Evolutionary conservation across 345 rosid genomes (phyloP).

Genomic region (Linum trigynum): DNA sequence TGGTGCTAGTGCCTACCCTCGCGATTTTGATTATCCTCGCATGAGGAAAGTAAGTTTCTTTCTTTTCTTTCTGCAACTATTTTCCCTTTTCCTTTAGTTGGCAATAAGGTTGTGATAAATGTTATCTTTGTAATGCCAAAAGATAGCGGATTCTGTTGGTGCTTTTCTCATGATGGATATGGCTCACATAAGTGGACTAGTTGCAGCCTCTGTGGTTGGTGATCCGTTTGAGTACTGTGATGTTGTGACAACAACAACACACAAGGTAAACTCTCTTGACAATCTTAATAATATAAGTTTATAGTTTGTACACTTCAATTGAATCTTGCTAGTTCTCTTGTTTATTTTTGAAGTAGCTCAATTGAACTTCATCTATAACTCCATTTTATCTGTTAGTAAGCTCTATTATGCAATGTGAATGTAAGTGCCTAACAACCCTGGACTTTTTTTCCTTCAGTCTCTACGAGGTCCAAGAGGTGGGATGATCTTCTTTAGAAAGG

Average conservation of each 20-base stretch:
- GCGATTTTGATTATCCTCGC: slow-evolving; percentile 86
- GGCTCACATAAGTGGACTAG: slow-evolving; percentile 97
- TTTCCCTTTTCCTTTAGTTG: background rate
- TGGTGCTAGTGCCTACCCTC: slow-evolving; percentile 95
- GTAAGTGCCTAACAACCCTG: background rate
- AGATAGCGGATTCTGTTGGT: slow-evolving; percentile 90
- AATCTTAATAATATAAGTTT: no score
- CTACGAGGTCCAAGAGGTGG: slow-evolving; percentile 99
- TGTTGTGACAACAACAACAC: slow-evolving; percentile 87
- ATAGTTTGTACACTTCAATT: background rate
- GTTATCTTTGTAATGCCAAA: slow-evolving; percentile 14
- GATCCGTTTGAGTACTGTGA: slow-evolving; percentile 87
- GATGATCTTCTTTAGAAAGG: slow-evolving; percentile 87
- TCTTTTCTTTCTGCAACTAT: background rate
- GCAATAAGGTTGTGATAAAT: background rate
- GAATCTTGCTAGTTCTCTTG: background rate
- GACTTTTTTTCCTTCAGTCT: slow-evolving; percentile 37
- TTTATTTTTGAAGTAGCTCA: background rate
- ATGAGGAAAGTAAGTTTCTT: slow-evolving; percentile 68
- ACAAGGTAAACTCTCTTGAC: slow-evolving; percentile 42
- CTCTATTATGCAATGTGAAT: no score
- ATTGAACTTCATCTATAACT: no score
- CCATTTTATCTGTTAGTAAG: background rate
- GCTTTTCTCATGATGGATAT: slow-evolving; percentile 98
- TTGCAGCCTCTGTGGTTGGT: slow-evolving; percentile 82